Evolutionary conservation across 2,329 filamentous ascomycete species (phyloP), one percentile per base, ranked within the genome.

Genomic region (Mariannaea elegans): DNA sequence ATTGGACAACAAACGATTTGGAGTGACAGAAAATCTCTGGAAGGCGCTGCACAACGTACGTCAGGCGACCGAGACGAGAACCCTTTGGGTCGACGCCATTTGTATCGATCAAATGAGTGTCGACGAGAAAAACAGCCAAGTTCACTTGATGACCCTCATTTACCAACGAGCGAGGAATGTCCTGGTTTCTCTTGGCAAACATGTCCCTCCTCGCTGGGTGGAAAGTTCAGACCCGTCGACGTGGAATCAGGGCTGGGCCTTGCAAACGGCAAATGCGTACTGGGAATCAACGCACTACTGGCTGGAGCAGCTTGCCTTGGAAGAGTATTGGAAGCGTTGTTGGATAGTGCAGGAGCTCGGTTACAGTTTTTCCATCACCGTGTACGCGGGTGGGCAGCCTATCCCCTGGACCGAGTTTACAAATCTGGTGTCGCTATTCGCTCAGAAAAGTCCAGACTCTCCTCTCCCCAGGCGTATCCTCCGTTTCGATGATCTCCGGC

Each of bases 21-120:
- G n/a, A 14, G 34, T 31, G 12, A 50, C 47, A 14, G 38, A 39
- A 21, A 50, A 50, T 13, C 24, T 50, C 10, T 32, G 39, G 34
- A 14, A 32, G 7, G 32, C 32, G 12, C 23, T 50, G 16, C 34
- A 41, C 14, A 32, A 10, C 12, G n/a, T 50, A n/a, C 19, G 34
- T 12, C 23, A 39, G 32, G 47, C n/a, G 4, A 21, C 39, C 4
- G 34, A 41, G 34, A 29, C 34, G 9, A 21, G 38, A 7, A n/a
- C 47, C 12, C 21, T 50, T 12, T 50, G 47, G 47, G 38, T 50
- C 14, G 47, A 50, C n/a, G 32, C 34, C 32, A 50, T 50, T 36
- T 50, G 47, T 32, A 50, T 50, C 21, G 39, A 50, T 13, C 47
- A 50, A 10, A 21, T 7, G 2, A 32, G 39, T 23, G 18, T 41